Evolutionary conservation across 2,329 filamentous ascomycete genomes (phyloP), one percentile per base, ranked within the genome.

Genomic region (Tolypocladium guangdongense): DNA sequence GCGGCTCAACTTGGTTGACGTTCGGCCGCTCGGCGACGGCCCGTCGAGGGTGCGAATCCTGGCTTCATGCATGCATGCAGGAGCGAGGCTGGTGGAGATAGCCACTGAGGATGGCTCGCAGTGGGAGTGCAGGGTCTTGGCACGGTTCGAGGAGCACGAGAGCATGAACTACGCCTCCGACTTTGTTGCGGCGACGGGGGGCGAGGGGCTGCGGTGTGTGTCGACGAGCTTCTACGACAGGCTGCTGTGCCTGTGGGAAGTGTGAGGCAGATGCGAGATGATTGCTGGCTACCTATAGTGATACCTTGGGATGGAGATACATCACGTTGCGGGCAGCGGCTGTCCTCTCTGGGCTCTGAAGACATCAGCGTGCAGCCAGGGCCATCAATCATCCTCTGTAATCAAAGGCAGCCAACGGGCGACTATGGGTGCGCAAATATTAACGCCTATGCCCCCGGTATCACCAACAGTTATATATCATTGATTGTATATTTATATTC

Each of bases 151-250:
- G 60, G 87, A 92, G 65, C 90, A 96, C 66, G 76, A 87, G 70
- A 96, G 90, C 66, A 96, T 96, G 90, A 96, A 95, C 63, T 97
- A 97, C 66, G 91, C 86, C 7, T 88, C 87, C 61, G 90, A 91
- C 68, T 80, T 83, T 55, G 76, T 80, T 58, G 76, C 76, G 2
- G 62, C 54, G 27, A 51, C 52, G 7, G 60, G 63, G 51, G 60
- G 54, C 0, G 54, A 56, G 4, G 53, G 70, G 7, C 53, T 75
- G 37, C 60, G 73, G 22, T 79, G 83, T 59, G 73, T 90, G 1
- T 87, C 84, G 24, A 89, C 85, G 1, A 90, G 87, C 65, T 91
- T 90, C 60, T 90, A 90, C 59, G 87, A 90, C 66, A 81, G 77
- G 63, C 66, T 85, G 47, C 62, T 90, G 35, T 89, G 85, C 66